Evolutionary conservation across 805 yeast species (phyloP), one percentile per base, ranked within the genome.

Genomic region (Teunomyces cretensis): DNA sequence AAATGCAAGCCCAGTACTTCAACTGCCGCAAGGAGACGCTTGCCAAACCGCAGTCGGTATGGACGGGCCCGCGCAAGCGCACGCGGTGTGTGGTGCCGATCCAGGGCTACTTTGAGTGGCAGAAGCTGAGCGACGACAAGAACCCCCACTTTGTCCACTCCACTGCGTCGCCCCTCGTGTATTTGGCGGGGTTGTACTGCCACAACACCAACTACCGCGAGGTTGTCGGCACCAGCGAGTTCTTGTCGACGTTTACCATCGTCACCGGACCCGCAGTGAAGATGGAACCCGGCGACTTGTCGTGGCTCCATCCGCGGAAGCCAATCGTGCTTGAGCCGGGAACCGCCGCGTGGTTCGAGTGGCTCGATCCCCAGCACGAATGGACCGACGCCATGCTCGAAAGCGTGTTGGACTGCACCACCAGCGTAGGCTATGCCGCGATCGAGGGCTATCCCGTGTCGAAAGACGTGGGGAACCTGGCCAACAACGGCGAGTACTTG

Each of bases 101-200:
- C 32, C 77, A 79, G 55, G 97, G 97, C 0, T 91, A 91, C 62
- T 91, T 79, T 57, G 97, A 91, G 63, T 91, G 97, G 97, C 67
- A 58, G 43, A 64, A 59, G 22, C 49, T 55, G 26, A 67, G 62
- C 35, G 56, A 56, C 2, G 68, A 67, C 8, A 84, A 81, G 56
- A 60, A 62, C 0, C 97, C 97, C 0, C 80, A 84, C 58, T 91
- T 69, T 56, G 73, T 90, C 13, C 77, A 73, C 28, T 71, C 85
- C 27, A 74, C 71, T 33, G 79, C 76, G 45, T 62, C 65, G 0
- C 67, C 77, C 6, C 52, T 90, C 33, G 64, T 86, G 62, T 87
- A 78, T 57, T 62, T 88, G 16, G 91, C 95, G 1, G 77, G 74
- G 2, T 54, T 72, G 22, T 71, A 67, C 47, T 55, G 69, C 9